Base-by-base conservation (phyloP, 345 rosid species). In the Camelina hispida region DNA sequence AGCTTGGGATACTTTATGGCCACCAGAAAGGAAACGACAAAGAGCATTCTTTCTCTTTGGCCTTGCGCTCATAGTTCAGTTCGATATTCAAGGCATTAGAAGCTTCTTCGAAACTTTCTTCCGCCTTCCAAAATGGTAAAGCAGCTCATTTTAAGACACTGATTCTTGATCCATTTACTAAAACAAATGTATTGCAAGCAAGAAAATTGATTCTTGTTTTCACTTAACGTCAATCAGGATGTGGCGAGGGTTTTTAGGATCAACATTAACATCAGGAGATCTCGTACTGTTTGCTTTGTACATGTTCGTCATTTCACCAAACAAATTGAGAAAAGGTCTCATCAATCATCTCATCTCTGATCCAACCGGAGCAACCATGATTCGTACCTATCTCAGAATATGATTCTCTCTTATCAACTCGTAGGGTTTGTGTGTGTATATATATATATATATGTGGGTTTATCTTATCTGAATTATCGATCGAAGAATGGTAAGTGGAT, bases 1-100 rank as follows among this genome's bases (percentile, higher is more conserved):
- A 90, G 99, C 97, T 69, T 95, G 97, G 97, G 88, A 90, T 80
- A 83, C 93, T 58, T 87, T 95, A 22, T 95, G 97, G 99, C 93
- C 99, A 67, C 87, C 60, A 75, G 99, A 95, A 81, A 85, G 99
- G 83, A 95, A 92, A 79, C 87, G 99, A 15, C 99, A 92, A 69
- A 88, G 97, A 79, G 83, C 97, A 42, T 95, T 95, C 76, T 95
- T 90, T 75, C 97, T 95, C 65, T 95, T 95, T 57, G 97, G 99
- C 16, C 82, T 92, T 38, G 97, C 97, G 2, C 93, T 95, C 69
- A 89, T 95, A 71, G 40, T 91, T 81, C 87, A 91, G 76, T 82
- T 90, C 69, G 99, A 95, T 73, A 87, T 88, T 17, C 85, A 87
- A 35, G 97, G 96, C 74, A 91, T 83, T 64, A 85, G 97, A 78